Evolutionary conservation across 305 asterid species (phyloP).

Genomic region (Fraxinus sp.): DNA sequence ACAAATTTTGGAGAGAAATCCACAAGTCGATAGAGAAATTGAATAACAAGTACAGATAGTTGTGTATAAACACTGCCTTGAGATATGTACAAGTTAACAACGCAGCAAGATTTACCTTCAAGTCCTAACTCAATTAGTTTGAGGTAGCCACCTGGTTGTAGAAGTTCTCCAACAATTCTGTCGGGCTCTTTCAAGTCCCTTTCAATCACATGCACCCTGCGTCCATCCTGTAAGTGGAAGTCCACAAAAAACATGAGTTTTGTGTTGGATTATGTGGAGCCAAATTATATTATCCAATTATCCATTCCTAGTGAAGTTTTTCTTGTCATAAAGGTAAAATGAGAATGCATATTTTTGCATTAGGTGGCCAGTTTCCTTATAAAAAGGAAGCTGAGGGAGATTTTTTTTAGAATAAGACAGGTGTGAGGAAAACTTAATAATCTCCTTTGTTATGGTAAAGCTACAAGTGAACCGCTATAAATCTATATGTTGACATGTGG

Average conservation of each 20-base stretch:
- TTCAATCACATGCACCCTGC: constrained; percentile 38
- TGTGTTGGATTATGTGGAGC: neutral
- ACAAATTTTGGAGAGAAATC: neutral
- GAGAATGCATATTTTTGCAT: neutral
- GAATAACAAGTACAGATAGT: neutral
- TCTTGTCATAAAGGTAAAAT: neutral
- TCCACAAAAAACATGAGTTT: neutral
- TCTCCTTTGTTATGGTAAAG: neutral
- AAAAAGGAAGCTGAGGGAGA: neutral
- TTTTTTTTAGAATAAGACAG: neutral
- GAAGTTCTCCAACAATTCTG: constrained; percentile 43
- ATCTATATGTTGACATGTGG: neutral
- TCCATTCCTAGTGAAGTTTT: neutral
- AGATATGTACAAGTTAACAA: neutral
- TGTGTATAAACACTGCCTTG: neutral
- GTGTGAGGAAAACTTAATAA: neutral
- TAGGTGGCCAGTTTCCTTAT: neutral
- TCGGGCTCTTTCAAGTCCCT: constrained; percentile 41
- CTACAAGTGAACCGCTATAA: neutral
- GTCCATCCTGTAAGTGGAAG: constrained; percentile 32
- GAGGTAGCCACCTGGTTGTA: constrained; percentile 48
- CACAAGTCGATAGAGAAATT: neutral
- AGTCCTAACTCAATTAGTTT: constrained; percentile 39
- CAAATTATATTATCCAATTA: neutral
- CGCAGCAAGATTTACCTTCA: constrained; percentile 25